A percentile compares a stretch with the other conserved stretches of the same genome.
Conservation (phyloP, 176 grass and related monocot genomes). For the Aegilops tauschii region DNA sequence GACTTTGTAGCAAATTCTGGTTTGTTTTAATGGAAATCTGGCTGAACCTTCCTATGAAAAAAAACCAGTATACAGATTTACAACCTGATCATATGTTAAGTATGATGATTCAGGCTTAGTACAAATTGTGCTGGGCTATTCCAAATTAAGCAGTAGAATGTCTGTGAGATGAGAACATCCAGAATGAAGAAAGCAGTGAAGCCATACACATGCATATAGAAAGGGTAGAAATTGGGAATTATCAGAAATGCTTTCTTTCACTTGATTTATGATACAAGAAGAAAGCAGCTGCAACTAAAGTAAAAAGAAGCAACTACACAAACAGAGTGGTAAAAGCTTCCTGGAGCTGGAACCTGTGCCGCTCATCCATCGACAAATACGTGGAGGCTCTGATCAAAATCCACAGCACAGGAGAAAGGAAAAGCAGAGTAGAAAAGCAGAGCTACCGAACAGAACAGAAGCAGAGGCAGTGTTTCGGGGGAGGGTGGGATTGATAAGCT, state of each 20-base stretch:
- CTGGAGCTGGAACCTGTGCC: not conserved
- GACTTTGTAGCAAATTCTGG: not conserved
- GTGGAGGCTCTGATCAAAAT: not conserved
- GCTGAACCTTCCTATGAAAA: not conserved
- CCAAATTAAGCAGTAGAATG: too few species aligned
- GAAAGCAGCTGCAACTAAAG: not conserved
- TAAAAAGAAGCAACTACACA: not conserved
- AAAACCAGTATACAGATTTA: too few species aligned
- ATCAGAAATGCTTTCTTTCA: not conserved
- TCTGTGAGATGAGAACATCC: too few species aligned
- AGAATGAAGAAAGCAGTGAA: too few species aligned
- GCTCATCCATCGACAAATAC: not conserved
- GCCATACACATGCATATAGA: too few species aligned
- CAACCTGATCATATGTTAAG: too few species aligned
- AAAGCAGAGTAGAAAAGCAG: not conserved
- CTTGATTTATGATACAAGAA: constrained; percentile 8
- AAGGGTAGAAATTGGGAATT: too few species aligned
- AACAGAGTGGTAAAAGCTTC: not conserved
- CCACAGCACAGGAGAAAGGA: not conserved
- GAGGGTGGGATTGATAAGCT: not conserved
- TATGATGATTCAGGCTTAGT: too few species aligned
- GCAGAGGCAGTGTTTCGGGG: not conserved
- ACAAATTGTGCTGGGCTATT: too few species aligned
- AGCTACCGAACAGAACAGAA: not conserved
- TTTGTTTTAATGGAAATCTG: too few species aligned